Evolutionary conservation across 2,329 filamentous ascomycete species (phyloP), one percentile per base, ranked within the genome.

Genomic region (Celoporthe dispersa): DNA sequence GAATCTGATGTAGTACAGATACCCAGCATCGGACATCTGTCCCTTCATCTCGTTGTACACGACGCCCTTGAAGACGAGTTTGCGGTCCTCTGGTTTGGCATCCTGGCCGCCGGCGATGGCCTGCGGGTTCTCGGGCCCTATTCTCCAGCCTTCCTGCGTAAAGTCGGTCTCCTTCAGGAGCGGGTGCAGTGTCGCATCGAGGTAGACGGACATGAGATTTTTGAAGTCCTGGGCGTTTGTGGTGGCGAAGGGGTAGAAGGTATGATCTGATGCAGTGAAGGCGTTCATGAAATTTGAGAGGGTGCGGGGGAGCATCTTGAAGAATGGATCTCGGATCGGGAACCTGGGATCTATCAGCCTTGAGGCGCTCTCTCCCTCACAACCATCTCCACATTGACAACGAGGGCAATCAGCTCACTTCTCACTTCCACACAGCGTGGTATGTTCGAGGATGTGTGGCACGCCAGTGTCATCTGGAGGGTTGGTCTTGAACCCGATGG

Each of bases 1-100:
- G 81, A 97, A 99, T 67, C 92, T 88, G 74, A 98, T 97, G 80
- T 98, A 98, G 84, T 93, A 99, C 0, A 98, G 84, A 77, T 99
- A 99, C 74, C 94, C 94, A 8, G 95, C 94, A 79, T 99, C 96
- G 2, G 96, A 98, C 91, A 98, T 97, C 78, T 98, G 94, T 0
- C 96, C 96, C 82, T 99, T 99, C 96, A 99, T 99, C 83, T 99
- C 96, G 77, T 99, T 99, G 83, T 98, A 98, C 0, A 98, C 95
- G 1, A 98, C 96, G 35, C 95, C 95, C 83, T 98, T 98, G 86
- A 98, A 98, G 0, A 97, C 93, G 55, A 97, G 82, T 73, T 89
- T 89, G 79, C 90, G 88, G 77, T 90, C 87, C 68, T 90, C 86
- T 76, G 79, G 84, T 72, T 80, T 85, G 71, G 73, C 82, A 75